Evolutionary conservation across 495 filamentous ascomycete species (phyloP), one percentile per base, ranked within the genome.

Genomic region (Trichoderma reesei): DNA sequence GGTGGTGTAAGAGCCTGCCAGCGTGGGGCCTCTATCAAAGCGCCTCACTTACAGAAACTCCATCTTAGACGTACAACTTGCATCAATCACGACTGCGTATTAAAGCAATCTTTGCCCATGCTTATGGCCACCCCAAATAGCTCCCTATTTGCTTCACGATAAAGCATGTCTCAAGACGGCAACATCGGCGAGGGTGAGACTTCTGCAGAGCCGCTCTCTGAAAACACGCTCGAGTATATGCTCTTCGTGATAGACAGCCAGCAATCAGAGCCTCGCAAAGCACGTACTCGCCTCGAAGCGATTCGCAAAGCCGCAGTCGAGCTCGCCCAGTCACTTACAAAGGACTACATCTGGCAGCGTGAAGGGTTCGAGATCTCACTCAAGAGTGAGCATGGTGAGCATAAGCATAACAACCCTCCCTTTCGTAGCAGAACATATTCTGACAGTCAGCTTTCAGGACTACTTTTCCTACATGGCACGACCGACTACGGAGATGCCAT

Each of bases 321-420:
- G 62, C 73, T 94, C 63, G 79, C 76, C 9, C 85, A 86, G 44
- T 74, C 79, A 26, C 72, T 90, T 31, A 75, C 92, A 44, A 87
- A 86, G 66, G 89, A 89, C 60, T 97, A 96, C 70, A 96, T 98
- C 65, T 98, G 94, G 94, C 94, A 98, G 75, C 85, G 92, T 4
- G 90, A 96, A 26, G 73, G 75, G 4, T 92, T 98, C 65, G 75
- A 75, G 5, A 71, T 96, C 5, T 75, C 78, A 33, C 68, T 79
- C 7, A 77, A 76, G 33, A 85, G 85, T 64, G 80, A 85, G 67
- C 80, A 87, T 67, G 84, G 85, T 85, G 72, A 64, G 78, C 70
- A 63, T 62, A 31, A 0, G 10, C 46, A 9, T 10, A 18, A 18
- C 7, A 6, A 10, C n/a, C 18, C 14, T 0, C 31, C 13, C 41